Conservation (phyloP, 2,329 filamentous ascomycete genomes). For the Penicillium sp. region DNA sequence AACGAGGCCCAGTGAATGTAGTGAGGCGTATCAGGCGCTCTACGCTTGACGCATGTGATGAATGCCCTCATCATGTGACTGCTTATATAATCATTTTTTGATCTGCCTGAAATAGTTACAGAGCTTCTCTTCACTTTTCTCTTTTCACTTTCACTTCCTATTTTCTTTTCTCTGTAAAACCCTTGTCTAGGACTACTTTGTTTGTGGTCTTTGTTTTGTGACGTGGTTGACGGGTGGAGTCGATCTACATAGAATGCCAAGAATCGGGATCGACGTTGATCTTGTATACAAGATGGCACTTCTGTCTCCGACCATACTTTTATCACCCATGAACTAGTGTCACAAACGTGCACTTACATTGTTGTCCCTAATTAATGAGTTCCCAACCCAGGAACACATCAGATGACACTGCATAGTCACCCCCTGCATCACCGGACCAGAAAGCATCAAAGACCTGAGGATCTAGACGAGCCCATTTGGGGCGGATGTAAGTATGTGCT, state of each 20-base stretch:
- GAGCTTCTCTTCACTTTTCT: neutral
- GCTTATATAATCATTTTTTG: neutral
- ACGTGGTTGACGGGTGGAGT: neutral
- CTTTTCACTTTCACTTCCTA: neutral
- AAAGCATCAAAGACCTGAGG: neutral
- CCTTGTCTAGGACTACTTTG: too few species aligned
- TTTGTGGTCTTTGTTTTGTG: neutral
- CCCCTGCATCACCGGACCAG: neutral
- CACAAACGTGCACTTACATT: neutral
- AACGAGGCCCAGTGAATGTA: neutral
- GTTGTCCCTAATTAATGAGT: neutral
- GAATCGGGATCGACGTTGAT: neutral
- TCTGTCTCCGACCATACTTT: neutral
- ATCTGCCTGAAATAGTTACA: neutral
- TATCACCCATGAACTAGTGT: neutral
- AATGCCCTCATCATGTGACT: constrained; percentile 2
- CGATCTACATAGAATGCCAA: neutral
- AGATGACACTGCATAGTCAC: neutral
- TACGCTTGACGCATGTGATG: constrained; percentile 4
- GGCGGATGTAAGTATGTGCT: constrained; percentile 2
- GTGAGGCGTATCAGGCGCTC: constrained; percentile 5
- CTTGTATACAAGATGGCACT: neutral
- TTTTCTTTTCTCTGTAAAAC: neutral
- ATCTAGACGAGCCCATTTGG: neutral
- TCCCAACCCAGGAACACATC: neutral